Evolutionary conservation across 495 filamentous ascomycete genomes (phyloP), one percentile per base, ranked within the genome.

Genomic region (Immersiella caudata): DNA sequence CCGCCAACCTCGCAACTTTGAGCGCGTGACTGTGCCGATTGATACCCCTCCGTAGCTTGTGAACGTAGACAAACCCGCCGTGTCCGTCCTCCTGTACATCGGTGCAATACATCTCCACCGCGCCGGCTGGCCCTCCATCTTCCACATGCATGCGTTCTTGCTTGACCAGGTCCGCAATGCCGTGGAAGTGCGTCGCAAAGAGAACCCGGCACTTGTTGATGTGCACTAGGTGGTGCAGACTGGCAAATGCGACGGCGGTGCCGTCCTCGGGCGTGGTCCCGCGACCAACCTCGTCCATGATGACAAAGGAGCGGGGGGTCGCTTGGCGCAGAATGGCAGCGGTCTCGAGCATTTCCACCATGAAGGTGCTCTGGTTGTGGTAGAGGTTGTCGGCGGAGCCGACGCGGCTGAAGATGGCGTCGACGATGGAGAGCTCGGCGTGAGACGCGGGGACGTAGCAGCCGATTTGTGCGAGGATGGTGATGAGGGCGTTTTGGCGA

Each of bases 231-330:
- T 97, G 92, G 70, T 94, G 85, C 40, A 99, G 80, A 72, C 88
- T 91, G 1, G 95, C 95, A 74, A 92, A 97, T 7, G 92, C 93
- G 12, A 99, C 88, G 1, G 95, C 96, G 11, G 89, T 83, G 3
- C 95, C 96, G 73, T 97, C 96, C 67, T 91, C 88, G 0, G 95
- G 93, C 2, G 94, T 96, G 9, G 96, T 99, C 1, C 95, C 95
- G 22, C 95, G 86, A 0, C 95, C 95, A 21, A 99, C 89, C 80
- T 99, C 95, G 74, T 99, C 95, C 94, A 99, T 98, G 73, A 99
- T 93, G n/a, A 98, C 95, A 69, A 99, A 94, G 0, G 88, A 92
- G 5, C 87, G 81, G 12, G 81, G 76, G 11, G 90, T 92, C 0
- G 90, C 90, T 60, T 84, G 75, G 33, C 83, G 84, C 40, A 93